Evolutionary conservation across 108 stramenopile genomes (phyloP).

Genomic region (Skeletonema menzelii): DNA sequence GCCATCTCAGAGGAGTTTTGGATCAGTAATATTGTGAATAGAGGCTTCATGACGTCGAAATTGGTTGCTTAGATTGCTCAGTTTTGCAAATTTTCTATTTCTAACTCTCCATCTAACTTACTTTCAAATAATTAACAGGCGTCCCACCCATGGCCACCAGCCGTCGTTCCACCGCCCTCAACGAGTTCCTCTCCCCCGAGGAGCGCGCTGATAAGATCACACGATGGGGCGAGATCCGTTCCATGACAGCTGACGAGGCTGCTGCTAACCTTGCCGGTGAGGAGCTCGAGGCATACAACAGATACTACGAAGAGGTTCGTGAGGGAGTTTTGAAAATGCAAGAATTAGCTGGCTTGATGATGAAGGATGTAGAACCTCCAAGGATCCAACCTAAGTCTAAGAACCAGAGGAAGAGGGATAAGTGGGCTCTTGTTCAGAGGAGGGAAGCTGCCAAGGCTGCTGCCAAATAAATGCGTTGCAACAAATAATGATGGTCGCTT

Average conservation of each 20-base stretch:
- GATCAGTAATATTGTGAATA: background rate
- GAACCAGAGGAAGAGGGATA: constrained; percentile 78
- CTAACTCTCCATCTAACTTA: background rate
- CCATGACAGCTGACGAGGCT: constrained; percentile 60
- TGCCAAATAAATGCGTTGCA: background rate
- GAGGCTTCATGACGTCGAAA: background rate
- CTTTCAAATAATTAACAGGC: background rate
- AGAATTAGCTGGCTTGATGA: constrained; percentile 57
- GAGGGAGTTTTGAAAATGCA: constrained; percentile 66
- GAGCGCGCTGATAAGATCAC: constrained; percentile 53
- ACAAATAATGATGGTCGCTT: background rate
- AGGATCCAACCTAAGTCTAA: constrained; percentile 72
- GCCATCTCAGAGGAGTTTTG: background rate
- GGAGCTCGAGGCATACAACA: constrained; percentile 77
- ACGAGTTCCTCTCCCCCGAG: constrained; percentile 48
- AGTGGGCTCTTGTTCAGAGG: constrained; percentile 51
- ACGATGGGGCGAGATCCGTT: constrained; percentile 71
- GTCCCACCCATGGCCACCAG: constrained; percentile 21
- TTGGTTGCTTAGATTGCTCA: background rate
- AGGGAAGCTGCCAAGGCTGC: constrained; percentile 44
- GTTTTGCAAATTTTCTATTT: background rate
- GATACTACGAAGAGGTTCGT: constrained; percentile 64
- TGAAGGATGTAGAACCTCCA: constrained; percentile 65
- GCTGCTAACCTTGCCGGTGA: constrained; percentile 59
- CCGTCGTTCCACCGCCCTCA: constrained; percentile 35